A percentile compares a stretch with the other conserved stretches of the same genome.
phyloP scores from a whole-genome alignment of 495 filamentous ascomycete genomes.

The Letharia lupina region DNA sequence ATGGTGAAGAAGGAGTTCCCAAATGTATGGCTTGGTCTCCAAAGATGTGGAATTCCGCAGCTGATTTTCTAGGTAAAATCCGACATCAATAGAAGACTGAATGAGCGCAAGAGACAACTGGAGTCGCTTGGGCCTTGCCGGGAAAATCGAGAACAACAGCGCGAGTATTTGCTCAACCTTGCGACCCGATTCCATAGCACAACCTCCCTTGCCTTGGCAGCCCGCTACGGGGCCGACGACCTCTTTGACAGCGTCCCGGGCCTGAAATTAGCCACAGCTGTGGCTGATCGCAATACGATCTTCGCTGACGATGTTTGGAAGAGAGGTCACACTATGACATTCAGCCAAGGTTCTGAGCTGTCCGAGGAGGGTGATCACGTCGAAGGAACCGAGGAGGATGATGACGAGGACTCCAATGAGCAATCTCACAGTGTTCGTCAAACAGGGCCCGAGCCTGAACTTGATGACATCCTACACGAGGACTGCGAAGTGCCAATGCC shows the following conservation, averaged over 20 bases:
- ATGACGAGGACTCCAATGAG: conserved; percentile 27
- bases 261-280: conserved; percentile 39
- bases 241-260: conserved; percentile 31
- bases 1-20: conserved; percentile 46
- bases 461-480: conserved; percentile 28
- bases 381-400: conserved; percentile 12
- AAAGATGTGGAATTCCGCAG: background rate
- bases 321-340: conserved; percentile 34
- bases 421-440: background rate
- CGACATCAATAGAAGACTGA: conserved; percentile 38
- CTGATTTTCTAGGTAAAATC: conserved; percentile 30
- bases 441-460: conserved; percentile 11
- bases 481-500: conserved; percentile 6
- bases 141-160: conserved; percentile 36
- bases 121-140: conserved; percentile 39
- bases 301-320: conserved; percentile 37
- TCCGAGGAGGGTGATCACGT: conserved; percentile 7
- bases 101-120: conserved; percentile 24
- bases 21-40: conserved; percentile 24
- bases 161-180: conserved; percentile 36
- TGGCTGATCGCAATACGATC: conserved; percentile 34
- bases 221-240: conserved; percentile 35
- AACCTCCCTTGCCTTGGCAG: conserved; percentile 31
- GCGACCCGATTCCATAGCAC: conserved; percentile 37
- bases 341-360: background rate